phyloP scores from a whole-genome alignment of 108 stramenopile genomes.

The Seminavis robusta region DNA sequence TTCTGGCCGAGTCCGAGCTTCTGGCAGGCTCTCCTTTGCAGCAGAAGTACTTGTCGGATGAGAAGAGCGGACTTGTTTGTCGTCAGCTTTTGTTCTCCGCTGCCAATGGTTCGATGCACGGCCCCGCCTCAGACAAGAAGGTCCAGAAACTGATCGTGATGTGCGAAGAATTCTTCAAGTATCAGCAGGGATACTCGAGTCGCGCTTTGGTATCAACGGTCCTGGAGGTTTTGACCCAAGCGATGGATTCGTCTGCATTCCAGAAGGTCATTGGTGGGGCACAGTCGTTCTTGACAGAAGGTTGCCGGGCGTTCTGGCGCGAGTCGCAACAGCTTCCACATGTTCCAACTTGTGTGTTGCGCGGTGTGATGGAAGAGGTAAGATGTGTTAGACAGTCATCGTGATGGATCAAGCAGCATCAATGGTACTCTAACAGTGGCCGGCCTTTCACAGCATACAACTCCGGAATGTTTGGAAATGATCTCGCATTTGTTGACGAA shows the following conservation, averaged over 20 bases:
- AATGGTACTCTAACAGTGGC: too few relatives aligned
- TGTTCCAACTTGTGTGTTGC: constrained; percentile 76
- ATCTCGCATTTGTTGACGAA: constrained; percentile 73
- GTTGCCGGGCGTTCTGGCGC: constrained; percentile 77
- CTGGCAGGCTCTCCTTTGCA: constrained; percentile 79
- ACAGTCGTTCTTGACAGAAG: constrained; percentile 67
- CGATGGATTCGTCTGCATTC: constrained; percentile 76
- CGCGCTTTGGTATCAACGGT: constrained; percentile 71
- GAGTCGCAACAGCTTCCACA: constrained; percentile 81
- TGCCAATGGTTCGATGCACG: constrained; percentile 86
- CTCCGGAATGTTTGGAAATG: constrained; percentile 86
- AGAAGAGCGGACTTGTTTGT: constrained; percentile 53
- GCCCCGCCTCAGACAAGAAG: constrained; percentile 75
- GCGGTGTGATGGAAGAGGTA: constrained; percentile 82
- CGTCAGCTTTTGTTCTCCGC: constrained; percentile 84
- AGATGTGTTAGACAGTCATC: too few relatives aligned
- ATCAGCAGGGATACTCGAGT: constrained; percentile 86
- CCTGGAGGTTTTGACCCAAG: constrained; percentile 50
- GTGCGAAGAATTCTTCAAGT: constrained; percentile 85
- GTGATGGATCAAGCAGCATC: too few relatives aligned
- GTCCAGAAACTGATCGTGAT: constrained; percentile 73
- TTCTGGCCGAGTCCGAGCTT: constrained; percentile 78
- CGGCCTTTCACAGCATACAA: too few relatives aligned
- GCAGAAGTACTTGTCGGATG: constrained; percentile 45
- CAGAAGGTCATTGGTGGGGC: constrained; percentile 85